Evolutionary conservation across 2,329 filamentous ascomycete genomes (phyloP), one percentile per base, ranked within the genome.

Genomic region (Colletotrichum zoysiae): DNA sequence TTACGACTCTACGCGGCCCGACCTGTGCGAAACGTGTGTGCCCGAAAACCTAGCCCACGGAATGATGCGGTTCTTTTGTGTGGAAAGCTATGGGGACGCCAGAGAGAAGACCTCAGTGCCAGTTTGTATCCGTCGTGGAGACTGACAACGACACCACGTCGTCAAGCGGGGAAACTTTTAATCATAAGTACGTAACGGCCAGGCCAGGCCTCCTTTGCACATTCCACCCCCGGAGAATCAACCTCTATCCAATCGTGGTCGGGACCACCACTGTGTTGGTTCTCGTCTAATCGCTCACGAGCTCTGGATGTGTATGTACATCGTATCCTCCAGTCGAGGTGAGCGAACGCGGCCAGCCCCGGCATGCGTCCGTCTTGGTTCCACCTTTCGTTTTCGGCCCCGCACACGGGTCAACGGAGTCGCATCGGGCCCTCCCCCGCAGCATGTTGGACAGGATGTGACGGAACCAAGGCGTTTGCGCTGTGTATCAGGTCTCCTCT

Each of bases 351-450:
- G 2, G 4, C 9, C 55, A 26, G 40, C 26, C 40, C 57, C 16
- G 40, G 26, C 9, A 60, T 18, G 5, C 9, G 8, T 26, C 38
- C 35, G 56, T n/a, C 11, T 26, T 42, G 40, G 26, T 16, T 16
- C 42, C 58, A 46, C 40, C 40, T 12, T 48, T 48, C 26, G 23
- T n/a, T 11, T 48, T 12, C 61, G 53, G 67, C 67, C 44, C 67
- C 67, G 44, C 46, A 23, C 9, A 18, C 67, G 67, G 55, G 46
- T 46, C 16, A 59, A 48, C 53, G 62, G 67, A 58, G 61, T 51
- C 12, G 26, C 3, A 46, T 66, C 55, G 38, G 62, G 38, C 26
- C 0, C 12, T 18, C 57, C 0, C n/a, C 57, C 26, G 53, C 53
- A 55, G 61, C 35, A 59, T 40, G 2, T 33, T 48, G 33, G 60